phyloP scores from a whole-genome alignment of 1,139 yeast genomes.

The Debaryomycetaceae sp. region DNA sequence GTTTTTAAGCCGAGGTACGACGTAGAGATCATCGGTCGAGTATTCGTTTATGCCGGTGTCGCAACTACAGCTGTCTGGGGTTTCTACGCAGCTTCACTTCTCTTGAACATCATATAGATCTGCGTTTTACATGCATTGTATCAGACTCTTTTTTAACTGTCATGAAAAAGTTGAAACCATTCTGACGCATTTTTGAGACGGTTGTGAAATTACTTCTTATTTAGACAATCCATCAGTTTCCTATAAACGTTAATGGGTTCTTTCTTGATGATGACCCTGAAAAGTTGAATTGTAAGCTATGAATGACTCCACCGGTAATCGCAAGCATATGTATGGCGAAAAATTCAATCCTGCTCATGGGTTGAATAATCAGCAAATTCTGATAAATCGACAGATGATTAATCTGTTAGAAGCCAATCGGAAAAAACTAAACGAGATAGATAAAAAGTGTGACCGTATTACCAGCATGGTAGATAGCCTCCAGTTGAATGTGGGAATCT shows the following conservation, averaged over 20 bases:
- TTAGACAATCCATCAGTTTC: background rate
- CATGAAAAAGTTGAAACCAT: background rate
- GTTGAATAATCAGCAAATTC: background rate
- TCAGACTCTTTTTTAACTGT: background rate
- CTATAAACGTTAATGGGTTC: background rate
- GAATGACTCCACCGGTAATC: background rate
- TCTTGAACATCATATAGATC: constrained; percentile 15
- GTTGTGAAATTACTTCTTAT: background rate
- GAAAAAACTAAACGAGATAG: background rate
- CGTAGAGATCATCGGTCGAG: constrained; percentile 68
- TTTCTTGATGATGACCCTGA: too few relatives aligned
- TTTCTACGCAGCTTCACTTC: constrained; percentile 14
- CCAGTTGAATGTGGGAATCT: background rate
- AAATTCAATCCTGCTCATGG: background rate
- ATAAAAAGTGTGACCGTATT: background rate
- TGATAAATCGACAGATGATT: background rate
- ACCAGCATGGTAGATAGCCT: background rate
- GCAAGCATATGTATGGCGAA: background rate
- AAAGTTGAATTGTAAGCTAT: background rate
- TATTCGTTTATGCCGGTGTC: constrained; percentile 74
- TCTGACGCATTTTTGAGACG: background rate
- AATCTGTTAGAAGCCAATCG: background rate
- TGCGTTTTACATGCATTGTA: constrained; percentile 5
- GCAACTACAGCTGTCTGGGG: constrained; percentile 48
- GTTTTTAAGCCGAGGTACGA: constrained; percentile 60